Conservation (phyloP, 1,284 basidiomycete species). For the Trametes hirsuta region DNA sequence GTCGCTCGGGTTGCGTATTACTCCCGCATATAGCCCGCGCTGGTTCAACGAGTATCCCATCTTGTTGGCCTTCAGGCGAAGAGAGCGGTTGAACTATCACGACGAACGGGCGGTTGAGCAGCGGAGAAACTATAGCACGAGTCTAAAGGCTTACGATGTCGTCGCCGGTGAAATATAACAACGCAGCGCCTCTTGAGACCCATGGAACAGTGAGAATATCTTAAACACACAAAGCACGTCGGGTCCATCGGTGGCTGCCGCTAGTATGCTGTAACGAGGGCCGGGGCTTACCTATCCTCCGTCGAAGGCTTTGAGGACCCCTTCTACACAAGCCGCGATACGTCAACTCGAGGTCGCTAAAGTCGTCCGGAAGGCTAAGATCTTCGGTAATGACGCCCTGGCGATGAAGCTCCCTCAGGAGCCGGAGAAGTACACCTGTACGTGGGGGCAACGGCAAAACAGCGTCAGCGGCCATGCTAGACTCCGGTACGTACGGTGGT, state of each 20-base stretch:
- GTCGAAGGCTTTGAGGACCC: slow-evolving; percentile 39
- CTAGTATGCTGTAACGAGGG: not conserved
- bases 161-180: slow-evolving; percentile 90
- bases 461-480: not conserved
- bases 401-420: slow-evolving; percentile 61
- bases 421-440: slow-evolving; percentile 56
- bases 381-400: slow-evolving; percentile 76
- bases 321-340: slow-evolving; percentile 80
- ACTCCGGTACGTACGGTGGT: not conserved
- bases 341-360: slow-evolving; percentile 67
- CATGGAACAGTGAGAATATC: slow-evolving; percentile 81
- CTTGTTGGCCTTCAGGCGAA: slow-evolving; percentile 81
- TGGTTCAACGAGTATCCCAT: slow-evolving; percentile 89
- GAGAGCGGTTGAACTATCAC: slow-evolving; percentile 83
- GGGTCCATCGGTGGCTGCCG: not conserved
- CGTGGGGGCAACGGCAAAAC: not conserved
- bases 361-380: slow-evolving; percentile 71
- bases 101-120: not conserved
- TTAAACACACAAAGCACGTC: slow-evolving; percentile 22
- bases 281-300: slow-evolving; percentile 70
- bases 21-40: slow-evolving; percentile 72
- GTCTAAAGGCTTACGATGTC: slow-evolving; percentile 64
- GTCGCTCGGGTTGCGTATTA: slow-evolving; percentile 71
- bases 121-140: not conserved
- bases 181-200: slow-evolving; percentile 76